Evolutionary conservation across 192 early-diverging fungal genomes (phyloP).

Genomic region (Allomyces macrogynus): DNA sequence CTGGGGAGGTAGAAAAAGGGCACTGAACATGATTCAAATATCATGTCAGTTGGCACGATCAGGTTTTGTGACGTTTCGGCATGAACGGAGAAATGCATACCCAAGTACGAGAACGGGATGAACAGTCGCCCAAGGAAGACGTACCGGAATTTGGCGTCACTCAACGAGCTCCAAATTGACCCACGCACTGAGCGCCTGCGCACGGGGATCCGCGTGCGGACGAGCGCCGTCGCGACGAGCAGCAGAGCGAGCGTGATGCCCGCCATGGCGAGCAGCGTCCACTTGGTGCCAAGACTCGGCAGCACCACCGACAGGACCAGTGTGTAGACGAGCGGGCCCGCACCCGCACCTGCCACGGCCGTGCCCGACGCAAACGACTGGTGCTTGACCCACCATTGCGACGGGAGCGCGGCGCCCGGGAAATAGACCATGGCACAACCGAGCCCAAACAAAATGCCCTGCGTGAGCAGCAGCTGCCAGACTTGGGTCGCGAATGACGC

Average conservation of each 20-base stretch:
- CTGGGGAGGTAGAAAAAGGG: slow-evolving; percentile 23
- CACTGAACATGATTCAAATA: background rate
- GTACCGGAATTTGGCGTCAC: slow-evolving; percentile 14
- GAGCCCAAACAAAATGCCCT: slow-evolving; percentile 53
- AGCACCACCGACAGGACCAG: slow-evolving; percentile 37
- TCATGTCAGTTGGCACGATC: too few relatives aligned
- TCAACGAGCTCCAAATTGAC: slow-evolving; percentile 13
- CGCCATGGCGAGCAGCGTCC: slow-evolving; percentile 48
- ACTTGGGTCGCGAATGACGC: slow-evolving; percentile 24
- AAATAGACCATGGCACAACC: slow-evolving; percentile 43
- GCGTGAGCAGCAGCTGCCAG: slow-evolving; percentile 56
- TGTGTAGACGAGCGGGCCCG: slow-evolving; percentile 48
- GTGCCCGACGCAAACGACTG: slow-evolving; percentile 50
- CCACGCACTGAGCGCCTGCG: slow-evolving; percentile 4
- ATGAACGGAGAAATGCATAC: too few relatives aligned
- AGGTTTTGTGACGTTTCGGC: too few relatives aligned
- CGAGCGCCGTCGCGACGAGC: slow-evolving; percentile 18
- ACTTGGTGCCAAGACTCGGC: slow-evolving; percentile 26
- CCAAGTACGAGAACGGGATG: slow-evolving; percentile 18
- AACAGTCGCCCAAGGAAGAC: slow-evolving; percentile 14
- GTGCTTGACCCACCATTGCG: slow-evolving; percentile 47
- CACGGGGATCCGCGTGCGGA: slow-evolving; percentile 9
- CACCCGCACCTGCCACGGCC: slow-evolving; percentile 48
- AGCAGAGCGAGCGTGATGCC: slow-evolving; percentile 21
- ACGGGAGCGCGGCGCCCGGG: slow-evolving; percentile 36